phyloP scores from a whole-genome alignment of 805 yeast genomes.

The Ogataea ramenticola region DNA sequence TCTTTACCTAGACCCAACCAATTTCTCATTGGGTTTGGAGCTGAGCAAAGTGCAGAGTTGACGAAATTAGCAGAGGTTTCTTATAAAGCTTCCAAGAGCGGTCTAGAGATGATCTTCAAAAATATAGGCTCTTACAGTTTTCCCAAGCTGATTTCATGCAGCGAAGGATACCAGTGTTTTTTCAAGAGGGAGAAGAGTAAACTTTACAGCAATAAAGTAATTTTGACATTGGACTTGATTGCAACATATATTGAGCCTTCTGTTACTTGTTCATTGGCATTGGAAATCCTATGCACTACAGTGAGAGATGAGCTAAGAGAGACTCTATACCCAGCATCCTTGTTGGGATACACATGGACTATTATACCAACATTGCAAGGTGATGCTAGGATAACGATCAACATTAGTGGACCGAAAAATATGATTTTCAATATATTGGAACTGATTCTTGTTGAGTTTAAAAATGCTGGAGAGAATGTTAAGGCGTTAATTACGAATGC shows the following conservation, averaged over 20 bases:
- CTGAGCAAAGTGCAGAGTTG: conserved; percentile 20
- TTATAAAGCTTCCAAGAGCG: conserved; percentile 19
- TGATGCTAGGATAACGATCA: conserved; percentile 44
- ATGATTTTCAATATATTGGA: conserved; percentile 30
- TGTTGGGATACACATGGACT: conserved; percentile 52
- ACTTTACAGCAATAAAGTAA: conserved; percentile 24
- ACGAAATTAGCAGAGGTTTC: conserved; percentile 18
- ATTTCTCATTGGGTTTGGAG: conserved; percentile 29
- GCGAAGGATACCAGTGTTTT: conserved; percentile 45
- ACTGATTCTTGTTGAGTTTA: conserved; percentile 26
- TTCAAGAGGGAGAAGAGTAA: conserved; percentile 28
- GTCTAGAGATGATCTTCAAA: conserved; percentile 27
- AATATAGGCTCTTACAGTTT: conserved; percentile 14
- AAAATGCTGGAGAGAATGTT: conserved; percentile 10
- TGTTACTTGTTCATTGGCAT: conserved; percentile 34
- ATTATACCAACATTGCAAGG: conserved; percentile 48
- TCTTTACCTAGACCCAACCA: conserved; percentile 25
- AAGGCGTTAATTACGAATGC: conserved; percentile 18
- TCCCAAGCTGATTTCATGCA: conserved; percentile 32
- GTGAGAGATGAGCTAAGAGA: conserved; percentile 33
- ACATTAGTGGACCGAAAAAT: conserved; percentile 43
- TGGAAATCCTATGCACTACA: conserved; percentile 48
- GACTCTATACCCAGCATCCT: conserved; percentile 44
- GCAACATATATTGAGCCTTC: conserved; percentile 23
- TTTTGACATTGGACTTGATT: conserved; percentile 40